These are phyloP conservation scores for Dillenia suffruticosa DNA, from an alignment of 164 flowering plant species.

Conservation along the genomic window DNA sequence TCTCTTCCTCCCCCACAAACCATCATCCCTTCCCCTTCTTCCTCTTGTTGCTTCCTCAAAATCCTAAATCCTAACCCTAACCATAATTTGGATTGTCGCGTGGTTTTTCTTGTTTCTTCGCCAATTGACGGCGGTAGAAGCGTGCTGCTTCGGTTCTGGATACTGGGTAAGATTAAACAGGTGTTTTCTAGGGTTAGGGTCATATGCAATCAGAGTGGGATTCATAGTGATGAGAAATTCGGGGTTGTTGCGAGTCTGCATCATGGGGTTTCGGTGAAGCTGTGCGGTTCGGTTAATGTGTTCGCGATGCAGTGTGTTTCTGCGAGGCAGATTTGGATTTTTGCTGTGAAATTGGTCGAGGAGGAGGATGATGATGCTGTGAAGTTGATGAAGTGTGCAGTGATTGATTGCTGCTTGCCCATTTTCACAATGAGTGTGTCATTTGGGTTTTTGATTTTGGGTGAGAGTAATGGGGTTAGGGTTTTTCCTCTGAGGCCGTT, in stretches of 20 bases:
- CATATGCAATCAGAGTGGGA: conserved; percentile 37
- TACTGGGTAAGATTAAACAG: conserved; percentile 17
- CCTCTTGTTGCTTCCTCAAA: conserved; percentile 61
- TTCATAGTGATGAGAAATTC: conserved; percentile 23
- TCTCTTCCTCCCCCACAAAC: conserved; percentile 25
- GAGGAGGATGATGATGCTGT: conserved; percentile 30
- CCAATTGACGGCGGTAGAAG: conserved; percentile 48
- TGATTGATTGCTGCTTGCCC: conserved; percentile 56
- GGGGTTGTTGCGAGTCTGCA: conserved; percentile 45
- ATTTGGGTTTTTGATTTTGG: conserved; percentile 58
- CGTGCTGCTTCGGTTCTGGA: conserved; percentile 54
- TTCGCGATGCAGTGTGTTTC: conserved; percentile 58
- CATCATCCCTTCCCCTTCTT: conserved; percentile 44
- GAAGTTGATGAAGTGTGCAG: conserved; percentile 73
- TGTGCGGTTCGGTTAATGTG: conserved; percentile 54
- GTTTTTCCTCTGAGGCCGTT: conserved; percentile 56
- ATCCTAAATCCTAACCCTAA: conserved; percentile 25
- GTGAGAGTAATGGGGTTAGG: conserved; percentile 81
- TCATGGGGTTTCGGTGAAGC: conserved; percentile 60
- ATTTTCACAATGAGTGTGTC: conserved; percentile 48
- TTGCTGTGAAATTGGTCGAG: conserved; percentile 41
- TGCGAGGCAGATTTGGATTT: conserved; percentile 55
- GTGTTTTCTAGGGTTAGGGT: conserved; percentile 31
- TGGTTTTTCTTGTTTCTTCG: conserved; percentile 45
- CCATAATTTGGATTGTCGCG: conserved; percentile 5